phyloP scores from a whole-genome alignment of 441 rosid species.

The Melianthus villosus region DNA sequence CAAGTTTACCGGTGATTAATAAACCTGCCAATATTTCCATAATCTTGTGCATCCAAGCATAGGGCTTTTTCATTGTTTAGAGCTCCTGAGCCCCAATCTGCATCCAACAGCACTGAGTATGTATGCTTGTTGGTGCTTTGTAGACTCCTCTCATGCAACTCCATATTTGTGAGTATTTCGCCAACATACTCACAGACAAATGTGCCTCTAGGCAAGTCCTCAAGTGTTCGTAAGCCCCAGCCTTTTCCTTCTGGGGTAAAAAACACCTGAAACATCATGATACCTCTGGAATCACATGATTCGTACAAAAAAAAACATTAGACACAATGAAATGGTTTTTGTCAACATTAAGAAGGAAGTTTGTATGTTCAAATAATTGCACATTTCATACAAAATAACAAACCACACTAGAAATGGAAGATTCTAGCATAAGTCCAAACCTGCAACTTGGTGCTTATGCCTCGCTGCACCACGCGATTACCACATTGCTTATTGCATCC shows the following conservation, averaged over 20 bases:
- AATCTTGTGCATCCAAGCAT: slow-evolving; percentile 65
- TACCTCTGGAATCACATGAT: too few relatives aligned
- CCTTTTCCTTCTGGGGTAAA: slow-evolving; percentile 50
- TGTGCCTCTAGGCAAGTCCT: slow-evolving; percentile 67
- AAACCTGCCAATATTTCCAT: slow-evolving; percentile 82
- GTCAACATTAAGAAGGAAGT: too few relatives aligned
- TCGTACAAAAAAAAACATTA: too few relatives aligned
- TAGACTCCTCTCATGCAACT: slow-evolving; percentile 48
- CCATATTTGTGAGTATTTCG: slow-evolving; percentile 65
- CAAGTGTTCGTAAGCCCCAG: slow-evolving; percentile 69
- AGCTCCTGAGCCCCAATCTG: slow-evolving; percentile 82
- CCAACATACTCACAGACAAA: slow-evolving; percentile 80
- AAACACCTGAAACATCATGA: slow-evolving; percentile 85
- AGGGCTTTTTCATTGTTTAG: slow-evolving; percentile 83
- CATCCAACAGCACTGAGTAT: slow-evolving; percentile 83
- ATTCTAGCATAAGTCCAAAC: slow-evolving; percentile 13
- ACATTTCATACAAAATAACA: too few relatives aligned
- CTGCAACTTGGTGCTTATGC: slow-evolving; percentile 53
- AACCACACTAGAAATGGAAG: neutral
- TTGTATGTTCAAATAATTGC: too few relatives aligned
- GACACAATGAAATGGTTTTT: too few relatives aligned
- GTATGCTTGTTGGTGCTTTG: slow-evolving; percentile 39
- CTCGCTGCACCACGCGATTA: slow-evolving; percentile 73
- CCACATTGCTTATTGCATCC: slow-evolving; percentile 68
- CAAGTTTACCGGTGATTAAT: slow-evolving; percentile 76